These are phyloP conservation scores for Mrakia blollopis DNA, from an alignment of 768 basidiomycete species.

Conservation along the genomic window DNA sequence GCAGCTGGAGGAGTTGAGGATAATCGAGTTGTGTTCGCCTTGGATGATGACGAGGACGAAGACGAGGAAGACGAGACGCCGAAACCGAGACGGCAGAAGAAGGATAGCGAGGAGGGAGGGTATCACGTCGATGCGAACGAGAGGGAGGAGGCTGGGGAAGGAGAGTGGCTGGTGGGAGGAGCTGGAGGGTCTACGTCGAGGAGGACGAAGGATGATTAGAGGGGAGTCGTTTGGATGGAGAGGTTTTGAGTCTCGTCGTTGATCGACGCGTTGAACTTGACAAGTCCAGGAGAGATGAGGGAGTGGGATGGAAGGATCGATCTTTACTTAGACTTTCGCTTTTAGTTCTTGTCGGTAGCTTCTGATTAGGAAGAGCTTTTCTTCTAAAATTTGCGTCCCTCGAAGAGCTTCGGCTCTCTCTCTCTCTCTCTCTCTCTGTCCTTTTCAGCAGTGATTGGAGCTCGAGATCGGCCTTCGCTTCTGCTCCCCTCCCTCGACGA, in stretches of 20 bases:
- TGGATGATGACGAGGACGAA: constrained; percentile 72
- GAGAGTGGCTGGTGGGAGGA: neutral
- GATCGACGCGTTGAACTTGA: neutral
- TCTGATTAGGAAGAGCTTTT: no score
- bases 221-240: neutral
- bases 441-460: no score
- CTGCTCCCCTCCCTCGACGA: no score
- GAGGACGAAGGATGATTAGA: constrained; percentile 12
- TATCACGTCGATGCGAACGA: constrained; percentile 1
- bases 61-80: constrained; percentile 36
- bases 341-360: no score
- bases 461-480: no score
- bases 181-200: neutral
- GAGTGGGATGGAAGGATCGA: no score
- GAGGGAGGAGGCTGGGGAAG: constrained; percentile 13
- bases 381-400: no score
- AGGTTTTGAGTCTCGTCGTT: neutral
- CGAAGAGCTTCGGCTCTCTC: no score
- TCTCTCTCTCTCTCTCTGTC: no score
- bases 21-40: constrained; percentile 80
- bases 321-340: no score
- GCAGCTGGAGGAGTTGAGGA: constrained; percentile 44
- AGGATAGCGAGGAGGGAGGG: neutral
- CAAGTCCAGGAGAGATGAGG: neutral
- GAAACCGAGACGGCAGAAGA: neutral